These are phyloP conservation scores for Chalciporus piperatus DNA, from an alignment of 768 basidiomycete genomes.

Conservation along the genomic window DNA sequence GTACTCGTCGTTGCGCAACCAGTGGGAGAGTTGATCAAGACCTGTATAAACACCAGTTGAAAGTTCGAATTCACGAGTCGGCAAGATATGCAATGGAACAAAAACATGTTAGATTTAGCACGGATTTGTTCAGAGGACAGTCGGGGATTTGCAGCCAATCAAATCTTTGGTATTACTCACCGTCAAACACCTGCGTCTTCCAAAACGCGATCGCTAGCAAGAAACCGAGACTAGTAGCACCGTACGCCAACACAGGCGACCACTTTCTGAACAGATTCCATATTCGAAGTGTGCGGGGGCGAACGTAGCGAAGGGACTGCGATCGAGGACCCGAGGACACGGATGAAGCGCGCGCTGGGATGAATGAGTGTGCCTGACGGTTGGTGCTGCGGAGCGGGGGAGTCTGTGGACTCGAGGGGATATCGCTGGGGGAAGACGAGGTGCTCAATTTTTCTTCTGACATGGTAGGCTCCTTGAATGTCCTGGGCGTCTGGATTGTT, in stretches of 20 bases:
- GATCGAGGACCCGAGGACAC: constrained; percentile 15
- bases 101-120: constrained; percentile 2
- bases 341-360: constrained; percentile 18
- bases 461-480: constrained; percentile 11
- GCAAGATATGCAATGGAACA: background rate
- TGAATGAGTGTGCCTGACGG: constrained; percentile 19
- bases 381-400: constrained; percentile 13
- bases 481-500: background rate
- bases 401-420: constrained; percentile 16
- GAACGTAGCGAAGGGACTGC: constrained; percentile 34
- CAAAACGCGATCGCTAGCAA: constrained; percentile 80
- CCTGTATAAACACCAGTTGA: constrained; percentile 39
- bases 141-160: background rate
- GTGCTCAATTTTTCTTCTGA: constrained; percentile 21
- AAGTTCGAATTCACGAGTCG: background rate
- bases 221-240: constrained; percentile 72
- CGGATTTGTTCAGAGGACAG: background rate
- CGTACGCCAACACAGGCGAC: constrained; percentile 77
- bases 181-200: constrained; percentile 76
- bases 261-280: constrained; percentile 64
- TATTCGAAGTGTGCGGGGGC: constrained; percentile 52
- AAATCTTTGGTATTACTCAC: constrained; percentile 43
- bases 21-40: constrained; percentile 78
- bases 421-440: constrained; percentile 12
- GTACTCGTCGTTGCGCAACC: constrained; percentile 68